Percentiles rank a stretch among this genome's conserved stretches.
Conservation (phyloP, 441 rosid genomes). For the Eutrema salsugineum region DNA sequence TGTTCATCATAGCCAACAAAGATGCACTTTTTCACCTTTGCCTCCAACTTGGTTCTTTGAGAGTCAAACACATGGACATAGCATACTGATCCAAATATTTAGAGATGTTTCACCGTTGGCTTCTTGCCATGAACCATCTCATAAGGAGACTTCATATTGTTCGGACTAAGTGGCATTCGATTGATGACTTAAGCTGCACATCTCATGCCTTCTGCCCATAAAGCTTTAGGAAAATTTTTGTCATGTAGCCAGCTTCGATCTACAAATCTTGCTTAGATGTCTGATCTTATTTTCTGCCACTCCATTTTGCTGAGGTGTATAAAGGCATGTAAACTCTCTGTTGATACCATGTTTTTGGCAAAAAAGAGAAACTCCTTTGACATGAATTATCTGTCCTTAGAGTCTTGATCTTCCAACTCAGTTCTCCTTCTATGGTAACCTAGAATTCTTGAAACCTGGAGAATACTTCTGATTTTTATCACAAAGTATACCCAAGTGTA, state of each 20-base stretch:
- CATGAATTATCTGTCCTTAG: conserved; percentile 6
- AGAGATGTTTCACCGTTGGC: conserved; percentile 10
- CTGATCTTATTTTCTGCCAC: conserved; percentile 6
- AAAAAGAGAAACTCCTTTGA: background rate
- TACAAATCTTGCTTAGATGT: background rate
- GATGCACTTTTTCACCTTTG: background rate
- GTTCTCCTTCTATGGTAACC: background rate
- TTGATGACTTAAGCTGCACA: background rate
- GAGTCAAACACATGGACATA: background rate
- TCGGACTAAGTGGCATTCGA: background rate
- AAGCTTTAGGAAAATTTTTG: background rate
- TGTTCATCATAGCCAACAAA: conserved; percentile 7
- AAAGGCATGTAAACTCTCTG: background rate
- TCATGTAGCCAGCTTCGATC: conserved; percentile 7
- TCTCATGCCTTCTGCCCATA: conserved; percentile 19
- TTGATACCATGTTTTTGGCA: background rate
- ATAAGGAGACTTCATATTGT: background rate
- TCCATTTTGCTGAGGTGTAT: conserved; percentile 8
- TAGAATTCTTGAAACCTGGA: conserved; percentile 8
- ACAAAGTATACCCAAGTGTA: conserved; percentile 24
- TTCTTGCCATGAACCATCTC: background rate
- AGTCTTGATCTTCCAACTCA: background rate
- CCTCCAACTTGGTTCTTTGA: background rate
- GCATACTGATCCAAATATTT: conserved; percentile 1
- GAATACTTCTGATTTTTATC: conserved; percentile 7